These are phyloP conservation scores for Przewalskia tangutica DNA, from an alignment of 257 asterid genomes.

Conservation along the genomic window DNA sequence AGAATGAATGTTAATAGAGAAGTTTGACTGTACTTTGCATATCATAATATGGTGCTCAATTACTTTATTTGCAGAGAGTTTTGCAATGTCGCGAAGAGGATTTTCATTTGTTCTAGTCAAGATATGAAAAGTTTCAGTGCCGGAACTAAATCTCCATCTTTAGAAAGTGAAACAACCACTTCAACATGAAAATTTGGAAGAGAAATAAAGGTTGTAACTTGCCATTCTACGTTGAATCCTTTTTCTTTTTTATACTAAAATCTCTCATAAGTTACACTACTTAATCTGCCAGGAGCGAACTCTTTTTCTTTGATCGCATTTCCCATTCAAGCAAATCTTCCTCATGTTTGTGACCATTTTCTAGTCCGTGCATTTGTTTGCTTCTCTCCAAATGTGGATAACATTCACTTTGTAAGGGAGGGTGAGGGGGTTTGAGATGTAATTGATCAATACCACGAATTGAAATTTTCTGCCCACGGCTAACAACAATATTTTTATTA, in stretches of 20 bases:
- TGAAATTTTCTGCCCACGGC: too few relatives aligned
- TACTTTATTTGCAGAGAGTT: slow-evolving; percentile 51
- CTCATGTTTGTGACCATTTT: not conserved
- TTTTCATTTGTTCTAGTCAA: slow-evolving; percentile 64
- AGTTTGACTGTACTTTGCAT: not conserved
- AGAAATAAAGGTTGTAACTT: not conserved
- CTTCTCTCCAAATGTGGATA: not conserved
- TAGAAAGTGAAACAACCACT: slow-evolving; percentile 29
- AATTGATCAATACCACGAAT: too few relatives aligned
- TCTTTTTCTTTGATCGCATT: not conserved
- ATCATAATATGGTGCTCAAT: not conserved
- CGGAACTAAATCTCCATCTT: slow-evolving; percentile 34
- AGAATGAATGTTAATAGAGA: too few relatives aligned
- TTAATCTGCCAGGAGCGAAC: not conserved
- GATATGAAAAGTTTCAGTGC: slow-evolving; percentile 68
- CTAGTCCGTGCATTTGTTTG: not conserved
- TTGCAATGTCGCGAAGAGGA: slow-evolving; percentile 59
- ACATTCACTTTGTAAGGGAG: too few relatives aligned
- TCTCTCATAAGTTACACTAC: not conserved
- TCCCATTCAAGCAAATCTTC: not conserved
- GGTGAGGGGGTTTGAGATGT: too few relatives aligned
- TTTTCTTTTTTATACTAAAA: not conserved
- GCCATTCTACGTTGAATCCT: not conserved
- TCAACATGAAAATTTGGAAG: not conserved
- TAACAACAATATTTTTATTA: too few relatives aligned